Conservation (phyloP, 2,329 filamentous ascomycete species). For the Phialophora macrospora region DNA sequence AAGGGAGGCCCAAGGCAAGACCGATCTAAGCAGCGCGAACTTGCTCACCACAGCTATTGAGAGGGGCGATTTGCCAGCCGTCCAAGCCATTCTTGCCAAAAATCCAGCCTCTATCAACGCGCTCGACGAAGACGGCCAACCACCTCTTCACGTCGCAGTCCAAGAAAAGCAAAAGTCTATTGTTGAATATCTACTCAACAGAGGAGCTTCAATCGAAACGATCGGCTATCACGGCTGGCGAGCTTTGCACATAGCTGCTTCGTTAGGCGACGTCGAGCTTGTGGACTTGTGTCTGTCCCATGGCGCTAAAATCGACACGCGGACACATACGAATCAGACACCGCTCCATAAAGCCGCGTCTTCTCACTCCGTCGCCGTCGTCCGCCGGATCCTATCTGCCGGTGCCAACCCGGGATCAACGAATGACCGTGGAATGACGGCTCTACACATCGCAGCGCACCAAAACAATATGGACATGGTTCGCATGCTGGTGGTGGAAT, state of each 20-base stretch:
- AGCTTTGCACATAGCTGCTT: constrained; percentile 38
- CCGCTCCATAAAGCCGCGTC: constrained; percentile 37
- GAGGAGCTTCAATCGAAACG: constrained; percentile 34
- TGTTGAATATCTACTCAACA: constrained; percentile 34
- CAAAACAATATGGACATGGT: constrained; percentile 47
- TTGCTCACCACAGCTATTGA: constrained; percentile 34
- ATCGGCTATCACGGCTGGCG: constrained; percentile 37
- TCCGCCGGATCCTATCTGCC: constrained; percentile 44
- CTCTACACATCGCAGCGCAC: constrained; percentile 50
- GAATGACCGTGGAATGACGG: constrained; percentile 46
- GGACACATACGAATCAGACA: constrained; percentile 34
- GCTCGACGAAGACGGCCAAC: constrained; percentile 34
- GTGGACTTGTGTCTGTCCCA: constrained; percentile 33
- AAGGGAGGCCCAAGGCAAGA: constrained; percentile 25
- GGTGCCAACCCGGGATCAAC: constrained; percentile 45
- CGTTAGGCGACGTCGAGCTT: constrained; percentile 34
- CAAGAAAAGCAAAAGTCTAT: constrained; percentile 29
- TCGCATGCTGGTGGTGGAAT: constrained; percentile 45
- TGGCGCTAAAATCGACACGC: constrained; percentile 27
- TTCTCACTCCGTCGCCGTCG: constrained; percentile 28
- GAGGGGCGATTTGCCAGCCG: constrained; percentile 23
- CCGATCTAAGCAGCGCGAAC: constrained; percentile 19
- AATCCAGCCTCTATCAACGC: constrained; percentile 23
- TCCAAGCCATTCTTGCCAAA: constrained; percentile 22
- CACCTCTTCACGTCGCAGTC: constrained; percentile 36